These are phyloP conservation scores for Barbatosphaeria neglecta DNA, from an alignment of 495 filamentous ascomycete species.

Conservation along the genomic window DNA sequence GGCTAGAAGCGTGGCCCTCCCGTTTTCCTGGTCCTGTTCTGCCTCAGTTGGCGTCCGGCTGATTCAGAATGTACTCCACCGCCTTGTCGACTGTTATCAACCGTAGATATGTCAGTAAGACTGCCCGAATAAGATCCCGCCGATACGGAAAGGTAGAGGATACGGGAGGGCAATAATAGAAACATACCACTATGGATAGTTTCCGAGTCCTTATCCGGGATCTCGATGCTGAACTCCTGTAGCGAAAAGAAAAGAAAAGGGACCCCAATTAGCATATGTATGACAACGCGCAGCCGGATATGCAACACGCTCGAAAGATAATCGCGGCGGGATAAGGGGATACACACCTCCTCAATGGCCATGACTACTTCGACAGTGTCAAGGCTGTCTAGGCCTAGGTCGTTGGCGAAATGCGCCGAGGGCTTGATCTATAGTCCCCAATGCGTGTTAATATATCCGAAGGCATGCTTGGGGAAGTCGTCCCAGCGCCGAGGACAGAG, in stretches of 20 bases:
- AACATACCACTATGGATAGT: conserved; percentile 90
- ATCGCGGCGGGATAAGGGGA: no score
- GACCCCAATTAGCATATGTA: no score
- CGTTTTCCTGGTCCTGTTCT: no score
- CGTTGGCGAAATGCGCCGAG: conserved; percentile 83
- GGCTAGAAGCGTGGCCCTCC: no score
- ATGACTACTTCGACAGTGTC: conserved; percentile 99
- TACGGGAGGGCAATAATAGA: neutral
- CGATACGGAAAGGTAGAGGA: no score
- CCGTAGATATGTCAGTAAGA: conserved; percentile 6
- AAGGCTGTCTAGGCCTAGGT: conserved; percentile 90
- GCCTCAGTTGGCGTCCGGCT: conserved; percentile 64
- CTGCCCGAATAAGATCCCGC: no score
- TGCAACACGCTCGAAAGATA: no score
- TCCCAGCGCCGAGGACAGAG: no score
- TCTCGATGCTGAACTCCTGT: conserved; percentile 99
- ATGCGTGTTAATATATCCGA: no score
- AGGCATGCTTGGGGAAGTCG: no score
- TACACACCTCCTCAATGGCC: conserved; percentile 94
- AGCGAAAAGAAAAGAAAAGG: no score
- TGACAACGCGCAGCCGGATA: no score
- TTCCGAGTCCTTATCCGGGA: conserved; percentile 98
- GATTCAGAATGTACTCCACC: conserved; percentile 85
- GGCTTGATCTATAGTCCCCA: conserved; percentile 72
- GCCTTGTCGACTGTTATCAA: conserved; percentile 73